Base-by-base conservation (phyloP, 2,329 filamentous ascomycete species). In the Coniosporium tulheliwenetii region DNA sequence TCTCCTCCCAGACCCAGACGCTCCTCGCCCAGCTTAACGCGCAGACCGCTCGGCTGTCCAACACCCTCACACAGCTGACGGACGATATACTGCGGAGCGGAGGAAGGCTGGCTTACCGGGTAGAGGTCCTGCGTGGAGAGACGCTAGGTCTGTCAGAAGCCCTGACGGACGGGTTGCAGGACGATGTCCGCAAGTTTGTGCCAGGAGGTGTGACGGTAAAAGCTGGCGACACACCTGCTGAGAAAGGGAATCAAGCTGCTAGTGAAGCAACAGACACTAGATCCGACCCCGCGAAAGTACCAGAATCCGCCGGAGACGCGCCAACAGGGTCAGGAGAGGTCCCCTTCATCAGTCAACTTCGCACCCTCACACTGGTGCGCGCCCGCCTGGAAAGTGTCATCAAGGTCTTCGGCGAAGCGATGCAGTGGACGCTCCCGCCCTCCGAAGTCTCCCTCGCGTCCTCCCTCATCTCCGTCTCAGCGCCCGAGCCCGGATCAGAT, bases 51-150 rank as follows among this genome's bases (percentile, higher is more conserved):
- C 75, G 86, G 37, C 67, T 95, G 7, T 85, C 86, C 10, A 77
- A 72, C 41, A 83, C 79, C 37, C 70, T 98, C 43, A 94, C 86
- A 30, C 80, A 89, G 53, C 68, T 96, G 44, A 95, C 91, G 9
- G 89, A 98, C 59, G 91, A 96, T 50, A 96, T 98, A 47, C 63
- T 98, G 45, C 76, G 91, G 43, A 87, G 85, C 52, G 85, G 87
- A 19, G 85, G 84, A 47, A 74, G 89, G 3, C 66, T 98, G 43
- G 85, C 87, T 14, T 98, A 98, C 55, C 85, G 96, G 61, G 89
- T 96, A 14, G 89, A 96, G 60, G 73, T 96, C 13, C 62, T 96
- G 38, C 76, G 86, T n/a, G 87, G 87, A 46, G 87, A 95, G 61
- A 82, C 85, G 2, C 63, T 86, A 37, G 73, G 81, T n/a, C 65